Evolutionary conservation across 345 rosid species (phyloP).

Genomic region (Eucalyptus decipiens): DNA sequence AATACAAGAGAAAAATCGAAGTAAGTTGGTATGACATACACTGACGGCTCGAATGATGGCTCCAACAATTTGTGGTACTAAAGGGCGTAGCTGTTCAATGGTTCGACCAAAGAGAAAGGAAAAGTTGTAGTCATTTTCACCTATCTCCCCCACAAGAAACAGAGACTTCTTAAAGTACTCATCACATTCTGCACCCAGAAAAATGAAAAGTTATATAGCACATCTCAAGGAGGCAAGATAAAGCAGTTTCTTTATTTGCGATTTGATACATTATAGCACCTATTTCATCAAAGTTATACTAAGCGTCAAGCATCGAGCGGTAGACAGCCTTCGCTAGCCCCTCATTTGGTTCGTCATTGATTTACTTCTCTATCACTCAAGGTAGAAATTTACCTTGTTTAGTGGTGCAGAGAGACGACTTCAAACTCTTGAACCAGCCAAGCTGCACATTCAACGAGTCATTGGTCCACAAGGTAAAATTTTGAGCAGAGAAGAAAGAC

Average conservation of each 20-base stretch:
- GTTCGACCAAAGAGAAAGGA: constrained; percentile 20
- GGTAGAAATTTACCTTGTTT: constrained; percentile 13
- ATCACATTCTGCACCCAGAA: no score
- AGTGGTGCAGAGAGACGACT: constrained; percentile 28
- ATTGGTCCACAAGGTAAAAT: constrained; percentile 26
- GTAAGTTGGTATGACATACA: not conserved
- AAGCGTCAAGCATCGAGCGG: not conserved
- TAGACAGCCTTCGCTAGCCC: not conserved
- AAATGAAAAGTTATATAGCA: no score
- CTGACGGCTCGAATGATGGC: not conserved
- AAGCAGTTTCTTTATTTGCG: no score
- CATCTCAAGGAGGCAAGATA: no score
- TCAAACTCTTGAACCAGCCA: constrained; percentile 41
- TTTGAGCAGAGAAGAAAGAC: constrained; percentile 9
- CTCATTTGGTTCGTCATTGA: not conserved
- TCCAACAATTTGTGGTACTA: constrained; percentile 29
- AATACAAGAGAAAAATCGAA: not conserved
- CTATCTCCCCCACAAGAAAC: no score
- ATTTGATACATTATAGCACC: no score
- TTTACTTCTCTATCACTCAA: not conserved
- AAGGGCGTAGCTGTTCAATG: constrained; percentile 7
- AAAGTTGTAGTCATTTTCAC: constrained; percentile 25
- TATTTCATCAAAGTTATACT: not conserved
- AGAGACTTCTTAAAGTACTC: no score
- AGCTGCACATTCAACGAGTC: constrained; percentile 30